Base-by-base conservation (phyloP, 768 basidiomycete species). In the Sarcomyxa edulis region DNA sequence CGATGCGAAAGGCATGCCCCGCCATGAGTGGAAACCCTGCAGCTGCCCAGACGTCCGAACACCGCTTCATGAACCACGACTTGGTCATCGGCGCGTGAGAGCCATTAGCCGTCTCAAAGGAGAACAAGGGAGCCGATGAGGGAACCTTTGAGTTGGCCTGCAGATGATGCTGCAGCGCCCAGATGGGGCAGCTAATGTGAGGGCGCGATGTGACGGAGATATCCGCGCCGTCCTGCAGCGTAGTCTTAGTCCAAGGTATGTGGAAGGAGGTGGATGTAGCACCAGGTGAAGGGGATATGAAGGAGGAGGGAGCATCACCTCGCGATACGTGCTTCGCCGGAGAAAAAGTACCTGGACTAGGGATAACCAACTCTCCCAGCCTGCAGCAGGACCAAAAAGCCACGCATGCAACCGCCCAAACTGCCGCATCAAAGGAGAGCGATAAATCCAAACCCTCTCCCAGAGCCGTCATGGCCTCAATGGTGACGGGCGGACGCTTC, bases 231-330 rank as follows among this genome's bases (percentile, higher is more conserved):
- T 19, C 20, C 6, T 48, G 18, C 0, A 38, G 25, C 1, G 57
- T 60, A 0, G 58, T 58, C 38, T 67, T 65, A 0, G 60, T 55
- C 53, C 59, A 61, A 0, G 65, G 63, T 8, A 68, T 60, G 54
- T 56, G 19, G 51, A 53, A 5, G 44, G 42, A 7, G 51, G 42
- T 27, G 40, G 48, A 9, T 31, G n/a, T n/a, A n/a, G n/a, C n/a
- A n/a, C n/a, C n/a, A n/a, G n/a, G n/a, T n/a, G n/a, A n/a, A n/a
- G n/a, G n/a, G n/a, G n/a, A n/a, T n/a, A n/a, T n/a, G 25, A 43
- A 36, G 28, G 28, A 31, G 20, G 38, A 14, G 5, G 7, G 21
- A 11, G 30, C 32, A n/a, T n/a, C n/a, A 6, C 19, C 23, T 5
- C 34, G 39, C 1, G 43, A 29, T 14, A 47, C 47, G 35, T 53